These are phyloP conservation scores for Phytophthora idaei DNA, from an alignment of 352 stramenopile species.

Conservation along the genomic window DNA sequence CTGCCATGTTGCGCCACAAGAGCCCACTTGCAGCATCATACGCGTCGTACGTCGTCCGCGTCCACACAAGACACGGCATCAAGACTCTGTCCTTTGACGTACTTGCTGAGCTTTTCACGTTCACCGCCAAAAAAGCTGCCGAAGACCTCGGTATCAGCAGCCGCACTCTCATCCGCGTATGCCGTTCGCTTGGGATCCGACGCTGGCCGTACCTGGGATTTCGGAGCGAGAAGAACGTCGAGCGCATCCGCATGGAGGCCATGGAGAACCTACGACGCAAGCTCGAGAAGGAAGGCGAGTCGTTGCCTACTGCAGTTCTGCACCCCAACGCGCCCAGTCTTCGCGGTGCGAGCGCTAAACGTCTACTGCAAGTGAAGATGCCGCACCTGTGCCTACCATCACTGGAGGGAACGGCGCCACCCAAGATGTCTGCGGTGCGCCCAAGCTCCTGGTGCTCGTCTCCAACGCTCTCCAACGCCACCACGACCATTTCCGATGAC, in stretches of 20 bases:
- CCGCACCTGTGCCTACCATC: constrained; percentile 34
- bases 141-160: constrained; percentile 80
- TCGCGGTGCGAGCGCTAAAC: constrained; percentile 74
- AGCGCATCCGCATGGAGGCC: constrained; percentile 76
- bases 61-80: constrained; percentile 72
- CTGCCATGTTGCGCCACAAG: constrained; percentile 21
- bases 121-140: constrained; percentile 77
- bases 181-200: constrained; percentile 74
- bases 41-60: constrained; percentile 61
- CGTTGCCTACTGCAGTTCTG: constrained; percentile 40
- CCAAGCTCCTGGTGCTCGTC: constrained; percentile 32
- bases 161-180: constrained; percentile 79
- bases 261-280: constrained; percentile 80
- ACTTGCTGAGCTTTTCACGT: constrained; percentile 71
- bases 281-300: constrained; percentile 54
- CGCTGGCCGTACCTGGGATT: constrained; percentile 84
- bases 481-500: constrained; percentile 33
- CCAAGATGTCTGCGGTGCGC: constrained; percentile 22
- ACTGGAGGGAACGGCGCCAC: constrained; percentile 7
- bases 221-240: constrained; percentile 80
- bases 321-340: constrained; percentile 55
- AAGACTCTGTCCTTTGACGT: constrained; percentile 81
- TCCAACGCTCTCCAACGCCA: constrained; percentile 28
- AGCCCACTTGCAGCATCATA: constrained; percentile 50
- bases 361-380: constrained; percentile 69